Conservation (phyloP, 495 filamentous ascomycete genomes). For the Sphaerosporella brunnea region DNA sequence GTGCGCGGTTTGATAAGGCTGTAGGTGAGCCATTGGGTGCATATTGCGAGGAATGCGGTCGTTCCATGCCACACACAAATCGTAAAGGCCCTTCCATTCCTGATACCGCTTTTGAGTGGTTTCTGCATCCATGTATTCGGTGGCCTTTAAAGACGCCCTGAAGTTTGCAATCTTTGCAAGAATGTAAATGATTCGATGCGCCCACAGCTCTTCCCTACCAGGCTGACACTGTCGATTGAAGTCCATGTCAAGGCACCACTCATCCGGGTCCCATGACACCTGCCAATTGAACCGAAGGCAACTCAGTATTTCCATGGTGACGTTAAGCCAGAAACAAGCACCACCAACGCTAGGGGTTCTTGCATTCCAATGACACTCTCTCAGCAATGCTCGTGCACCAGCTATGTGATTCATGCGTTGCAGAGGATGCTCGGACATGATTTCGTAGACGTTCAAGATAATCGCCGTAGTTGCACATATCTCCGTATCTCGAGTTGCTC, state of each 20-base stretch:
- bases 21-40: slow-evolving; percentile 63
- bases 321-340: slow-evolving; percentile 90
- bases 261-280: slow-evolving; percentile 77
- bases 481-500: slow-evolving; percentile 62
- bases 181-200: slow-evolving; percentile 75
- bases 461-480: slow-evolving; percentile 81
- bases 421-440: slow-evolving; percentile 61
- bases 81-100: slow-evolving; percentile 61
- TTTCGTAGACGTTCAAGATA: slow-evolving; percentile 79
- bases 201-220: slow-evolving; percentile 68
- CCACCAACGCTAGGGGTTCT: slow-evolving; percentile 60
- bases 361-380: slow-evolving; percentile 80
- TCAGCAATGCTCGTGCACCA: slow-evolving; percentile 70
- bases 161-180: slow-evolving; percentile 79
- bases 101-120: slow-evolving; percentile 43
- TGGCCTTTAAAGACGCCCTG: slow-evolving; percentile 40
- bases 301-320: slow-evolving; percentile 72
- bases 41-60: slow-evolving; percentile 62
- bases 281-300: slow-evolving; percentile 80
- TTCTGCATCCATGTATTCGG: slow-evolving; percentile 30
- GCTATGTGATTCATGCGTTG: slow-evolving; percentile 76
- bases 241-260: slow-evolving; percentile 79
- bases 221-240: slow-evolving; percentile 34
- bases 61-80: slow-evolving; percentile 66
- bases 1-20: slow-evolving; percentile 45